A percentile compares a stretch with the other conserved stretches of the same genome.
phyloP scores from a whole-genome alignment of 805 yeast genomes.

The Metschnikowia henanensis region DNA sequence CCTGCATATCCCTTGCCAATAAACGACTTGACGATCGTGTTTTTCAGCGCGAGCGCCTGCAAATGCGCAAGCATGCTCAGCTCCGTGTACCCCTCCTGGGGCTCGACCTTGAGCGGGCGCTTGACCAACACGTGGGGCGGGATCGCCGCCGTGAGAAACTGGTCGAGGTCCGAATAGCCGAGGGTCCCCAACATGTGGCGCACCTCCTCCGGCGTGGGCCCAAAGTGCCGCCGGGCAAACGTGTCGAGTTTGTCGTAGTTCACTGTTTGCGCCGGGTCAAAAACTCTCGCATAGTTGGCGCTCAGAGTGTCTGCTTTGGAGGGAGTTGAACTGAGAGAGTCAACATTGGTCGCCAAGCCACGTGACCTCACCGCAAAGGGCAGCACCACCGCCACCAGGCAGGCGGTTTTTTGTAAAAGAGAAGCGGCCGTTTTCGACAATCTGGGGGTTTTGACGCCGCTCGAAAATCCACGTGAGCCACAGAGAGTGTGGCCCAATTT shows the following conservation, averaged over 20 bases:
- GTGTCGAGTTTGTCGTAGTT: slow-evolving; percentile 58
- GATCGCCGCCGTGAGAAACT: slow-evolving; percentile 69
- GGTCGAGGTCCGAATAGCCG: slow-evolving; percentile 65
- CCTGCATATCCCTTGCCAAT: slow-evolving; percentile 97
- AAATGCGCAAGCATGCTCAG: slow-evolving; percentile 73
- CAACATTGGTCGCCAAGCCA: slow-evolving; percentile 33
- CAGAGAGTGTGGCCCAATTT: not conserved
- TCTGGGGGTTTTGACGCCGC: not conserved
- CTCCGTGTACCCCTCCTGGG: slow-evolving; percentile 77
- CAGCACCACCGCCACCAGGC: not conserved
- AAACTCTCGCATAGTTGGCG: slow-evolving; percentile 47
- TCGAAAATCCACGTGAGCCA: not conserved
- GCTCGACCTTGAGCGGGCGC: slow-evolving; percentile 66
- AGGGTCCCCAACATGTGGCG: slow-evolving; percentile 62
- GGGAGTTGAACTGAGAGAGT: slow-evolving; percentile 63
- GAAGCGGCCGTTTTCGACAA: not conserved
- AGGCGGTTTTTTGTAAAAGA: not conserved
- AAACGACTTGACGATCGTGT: slow-evolving; percentile 68
- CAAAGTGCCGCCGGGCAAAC: slow-evolving; percentile 88
- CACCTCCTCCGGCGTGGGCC: slow-evolving; percentile 69
- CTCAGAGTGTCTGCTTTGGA: slow-evolving; percentile 59
- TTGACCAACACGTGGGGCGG: slow-evolving; percentile 74
- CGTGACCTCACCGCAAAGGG: not conserved
- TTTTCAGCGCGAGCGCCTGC: slow-evolving; percentile 68
- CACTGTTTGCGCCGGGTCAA: slow-evolving; percentile 37